Evolutionary conservation across 768 basidiomycete genomes (phyloP).

Genomic region (Russula abietina): DNA sequence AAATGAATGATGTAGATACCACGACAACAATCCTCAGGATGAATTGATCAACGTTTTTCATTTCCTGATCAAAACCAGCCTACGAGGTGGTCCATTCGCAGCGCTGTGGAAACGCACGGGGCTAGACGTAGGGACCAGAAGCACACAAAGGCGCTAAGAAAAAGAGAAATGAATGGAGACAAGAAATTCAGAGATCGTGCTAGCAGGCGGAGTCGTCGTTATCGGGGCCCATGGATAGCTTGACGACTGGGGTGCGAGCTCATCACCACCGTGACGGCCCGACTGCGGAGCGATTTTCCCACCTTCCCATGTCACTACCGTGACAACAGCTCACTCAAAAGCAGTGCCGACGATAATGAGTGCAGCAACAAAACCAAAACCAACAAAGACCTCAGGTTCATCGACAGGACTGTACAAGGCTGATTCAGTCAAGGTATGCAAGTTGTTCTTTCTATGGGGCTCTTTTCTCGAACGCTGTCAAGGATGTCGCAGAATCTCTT

Average conservation of each 20-base stretch:
- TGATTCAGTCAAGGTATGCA: conserved; percentile 23
- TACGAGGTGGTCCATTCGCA: not conserved
- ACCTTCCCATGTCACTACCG: not conserved
- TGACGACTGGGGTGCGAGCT: too few relatives aligned
- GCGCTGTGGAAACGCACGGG: not conserved
- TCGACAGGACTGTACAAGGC: conserved; percentile 23
- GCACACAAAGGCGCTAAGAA: not conserved
- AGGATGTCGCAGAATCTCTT: conserved; percentile 91
- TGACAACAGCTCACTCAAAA: not conserved
- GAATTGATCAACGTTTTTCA: not conserved
- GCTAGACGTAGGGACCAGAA: not conserved
- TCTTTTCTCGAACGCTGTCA: conserved; percentile 2
- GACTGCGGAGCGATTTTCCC: not conserved
- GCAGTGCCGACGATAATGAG: conserved; percentile 7
- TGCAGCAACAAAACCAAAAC: conserved; percentile 19
- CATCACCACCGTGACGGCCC: not conserved
- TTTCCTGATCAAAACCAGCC: not conserved
- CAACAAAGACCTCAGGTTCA: conserved; percentile 17
- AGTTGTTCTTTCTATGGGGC: not conserved
- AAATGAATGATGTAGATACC: not conserved
- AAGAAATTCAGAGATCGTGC: not conserved
- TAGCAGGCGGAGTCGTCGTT: not conserved
- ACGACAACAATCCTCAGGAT: not conserved
- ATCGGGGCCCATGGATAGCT: not conserved
- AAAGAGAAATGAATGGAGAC: not conserved